Evolutionary conservation across 129 eudicot species (phyloP), one percentile per base, ranked within the genome.

Genomic region (Arctium minus): DNA sequence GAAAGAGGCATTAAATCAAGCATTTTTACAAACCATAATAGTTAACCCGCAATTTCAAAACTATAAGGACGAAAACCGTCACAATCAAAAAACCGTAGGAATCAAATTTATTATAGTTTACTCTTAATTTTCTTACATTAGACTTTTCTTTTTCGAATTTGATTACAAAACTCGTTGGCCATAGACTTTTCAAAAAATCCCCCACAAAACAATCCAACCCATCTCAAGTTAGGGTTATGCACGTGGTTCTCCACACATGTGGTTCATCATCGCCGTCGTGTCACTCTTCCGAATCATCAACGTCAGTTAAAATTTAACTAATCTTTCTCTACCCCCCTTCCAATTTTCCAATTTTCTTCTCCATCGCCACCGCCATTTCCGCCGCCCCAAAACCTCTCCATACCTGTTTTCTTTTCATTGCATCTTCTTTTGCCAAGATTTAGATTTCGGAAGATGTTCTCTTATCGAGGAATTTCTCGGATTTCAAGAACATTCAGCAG

Each of bases 391-490:
- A 44, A 78, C 3, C 35, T 56, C 78, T 70, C 27, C 74, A 72
- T 78, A 73, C 2, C 77, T 80, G 1, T 12, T 72, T 8, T 32
- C 42, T 1, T 31, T 75, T 75, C 77, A 7, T 38, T n/a, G 15
- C 71, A 27, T 77, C 48, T 77, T 31, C 56, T 31, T 33, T 74
- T 48, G 9, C 30, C 65, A 71, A 7, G 17, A 15, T 67, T 56
- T 46, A 29, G 30, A 72, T 62, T 40, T 62, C 2, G 18, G 33
- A 85, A 72, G 77, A 89, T 92, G 97, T 76, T 79, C 8, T 48
- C 74, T 12, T 75, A 79, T 15, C 83, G 92, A 82, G 92, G 90
- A 67, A 64, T 89, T 29, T 65, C 84, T 82, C 88, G 93, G 68
- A 30, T 89, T 13, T 71, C 87, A 40, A 86, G 91, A 86, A 72